phyloP scores from a whole-genome alignment of 306 rosid genomes.

The Cucurbita moschata region DNA sequence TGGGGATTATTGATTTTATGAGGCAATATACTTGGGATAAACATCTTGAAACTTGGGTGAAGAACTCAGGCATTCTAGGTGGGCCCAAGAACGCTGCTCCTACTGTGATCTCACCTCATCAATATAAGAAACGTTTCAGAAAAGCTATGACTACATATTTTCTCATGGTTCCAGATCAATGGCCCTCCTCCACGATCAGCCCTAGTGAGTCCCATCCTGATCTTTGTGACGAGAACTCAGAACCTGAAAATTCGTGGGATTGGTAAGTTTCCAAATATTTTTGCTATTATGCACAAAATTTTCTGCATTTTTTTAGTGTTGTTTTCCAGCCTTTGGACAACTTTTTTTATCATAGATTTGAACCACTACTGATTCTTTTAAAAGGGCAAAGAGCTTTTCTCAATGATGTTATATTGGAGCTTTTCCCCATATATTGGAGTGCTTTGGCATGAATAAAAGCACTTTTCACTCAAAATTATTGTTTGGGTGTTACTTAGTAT shows the following conservation, averaged over 20 bases:
- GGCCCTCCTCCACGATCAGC: slow-evolving; percentile 51
- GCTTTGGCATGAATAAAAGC: neutral
- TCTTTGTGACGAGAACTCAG: slow-evolving; percentile 38
- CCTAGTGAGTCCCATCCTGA: slow-evolving; percentile 63
- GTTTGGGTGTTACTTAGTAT: too few relatives aligned
- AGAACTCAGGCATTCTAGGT: slow-evolving; percentile 93
- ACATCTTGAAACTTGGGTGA: slow-evolving; percentile 98
- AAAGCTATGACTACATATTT: slow-evolving; percentile 95
- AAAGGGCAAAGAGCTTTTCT: neutral
- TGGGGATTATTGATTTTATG: slow-evolving; percentile 95
- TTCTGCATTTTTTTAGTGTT: neutral
- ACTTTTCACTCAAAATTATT: neutral
- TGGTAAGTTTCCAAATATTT: neutral
- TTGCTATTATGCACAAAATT: neutral
- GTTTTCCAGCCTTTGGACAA: neutral
- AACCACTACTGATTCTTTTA: neutral
- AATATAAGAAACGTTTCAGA: slow-evolving; percentile 92
- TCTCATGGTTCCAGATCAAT: slow-evolving; percentile 95
- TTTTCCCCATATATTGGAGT: neutral
- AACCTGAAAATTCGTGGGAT: slow-evolving; percentile 17
- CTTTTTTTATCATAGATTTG: neutral
- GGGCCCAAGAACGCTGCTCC: slow-evolving; percentile 81
- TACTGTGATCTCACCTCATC: slow-evolving; percentile 80
- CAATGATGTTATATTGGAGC: neutral
- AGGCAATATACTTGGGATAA: slow-evolving; percentile 99